Percentiles rank a stretch among this genome's conserved stretches.
Evolutionary conservation across 192 early-diverging fungal species (phyloP).

Genomic region (Coemansia pectinata): DNA sequence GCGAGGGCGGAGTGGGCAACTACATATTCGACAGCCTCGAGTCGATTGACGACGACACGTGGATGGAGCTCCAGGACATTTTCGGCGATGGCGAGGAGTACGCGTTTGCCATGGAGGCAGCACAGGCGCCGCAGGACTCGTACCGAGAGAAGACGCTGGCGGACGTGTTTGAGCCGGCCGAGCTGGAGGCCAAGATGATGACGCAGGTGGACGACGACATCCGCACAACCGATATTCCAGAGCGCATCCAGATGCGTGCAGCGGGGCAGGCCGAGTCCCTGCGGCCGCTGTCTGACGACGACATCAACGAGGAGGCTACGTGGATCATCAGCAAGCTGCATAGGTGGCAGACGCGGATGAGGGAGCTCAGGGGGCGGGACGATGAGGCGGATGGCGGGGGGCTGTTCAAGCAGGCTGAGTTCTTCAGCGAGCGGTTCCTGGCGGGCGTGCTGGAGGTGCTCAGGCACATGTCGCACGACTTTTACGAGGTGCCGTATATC

Average conservation of each 20-base stretch:
- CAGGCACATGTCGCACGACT: slow-evolving; percentile 71
- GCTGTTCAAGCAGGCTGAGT: slow-evolving; percentile 44
- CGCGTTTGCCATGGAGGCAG: slow-evolving; percentile 57
- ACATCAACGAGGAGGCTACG: slow-evolving; percentile 65
- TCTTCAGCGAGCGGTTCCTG: slow-evolving; percentile 49
- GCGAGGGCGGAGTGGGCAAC: slow-evolving; percentile 24
- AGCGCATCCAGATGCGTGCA: slow-evolving; percentile 81
- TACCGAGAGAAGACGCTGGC: slow-evolving; percentile 45
- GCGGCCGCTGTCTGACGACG: slow-evolving; percentile 58
- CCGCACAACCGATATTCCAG: slow-evolving; percentile 84
- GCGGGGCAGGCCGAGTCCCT: slow-evolving; percentile 21
- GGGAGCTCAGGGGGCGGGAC: neutral
- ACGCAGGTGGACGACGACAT: slow-evolving; percentile 92
- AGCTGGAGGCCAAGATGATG: slow-evolving; percentile 84
- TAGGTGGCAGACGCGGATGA: slow-evolving; percentile 27
- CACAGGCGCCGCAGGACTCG: slow-evolving; percentile 12
- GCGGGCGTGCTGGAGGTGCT: slow-evolving; percentile 64
- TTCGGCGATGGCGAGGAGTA: slow-evolving; percentile 95
- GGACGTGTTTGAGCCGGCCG: slow-evolving; percentile 77
- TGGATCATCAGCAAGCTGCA: slow-evolving; percentile 59
- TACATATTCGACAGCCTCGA: slow-evolving; percentile 52
- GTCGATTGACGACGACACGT: slow-evolving; percentile 60
- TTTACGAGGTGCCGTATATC: slow-evolving; percentile 92
- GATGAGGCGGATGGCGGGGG: neutral
- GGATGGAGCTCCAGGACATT: slow-evolving; percentile 82